phyloP scores from a whole-genome alignment of 225 moss, liverwort and hornwort species.

The Thuidium tamariscinum region DNA sequence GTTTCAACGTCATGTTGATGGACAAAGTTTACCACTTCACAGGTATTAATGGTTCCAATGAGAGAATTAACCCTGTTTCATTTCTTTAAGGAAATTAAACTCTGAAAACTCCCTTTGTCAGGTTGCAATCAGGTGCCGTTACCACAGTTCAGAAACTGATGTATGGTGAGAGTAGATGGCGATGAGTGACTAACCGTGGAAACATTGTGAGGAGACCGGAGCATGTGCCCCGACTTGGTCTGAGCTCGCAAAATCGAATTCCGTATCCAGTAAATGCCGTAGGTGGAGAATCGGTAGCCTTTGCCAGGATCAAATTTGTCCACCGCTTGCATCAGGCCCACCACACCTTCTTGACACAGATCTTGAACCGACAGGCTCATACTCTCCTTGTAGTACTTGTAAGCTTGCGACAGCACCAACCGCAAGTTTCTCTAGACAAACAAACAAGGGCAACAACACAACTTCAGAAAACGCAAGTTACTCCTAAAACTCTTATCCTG shows the following conservation, averaged over 20 bases:
- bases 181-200: conserved; percentile 25
- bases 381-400: conserved; percentile 58
- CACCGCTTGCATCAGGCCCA: conserved; percentile 84
- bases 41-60: neutral
- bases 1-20: neutral
- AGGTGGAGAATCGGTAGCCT: conserved; percentile 87
- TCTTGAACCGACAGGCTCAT: conserved; percentile 78
- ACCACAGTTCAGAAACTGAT: neutral
- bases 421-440: conserved; percentile 63
- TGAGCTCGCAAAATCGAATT: conserved; percentile 88
- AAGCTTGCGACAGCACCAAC: conserved; percentile 76
- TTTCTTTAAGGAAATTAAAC: neutral
- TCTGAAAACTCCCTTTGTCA: neutral
- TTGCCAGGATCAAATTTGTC: conserved; percentile 82
- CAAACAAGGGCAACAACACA: neutral
- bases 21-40: neutral
- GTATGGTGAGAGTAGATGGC: neutral
- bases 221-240: conserved; percentile 79
- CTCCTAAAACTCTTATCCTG: neutral
- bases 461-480: neutral
- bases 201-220: conserved; percentile 87
- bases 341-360: conserved; percentile 87
- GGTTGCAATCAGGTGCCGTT: neutral
- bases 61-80: no score
- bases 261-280: conserved; percentile 92